Evolutionary conservation across 257 asterid genomes (phyloP).

Genomic region (Nicotiana tomentosiformis): DNA sequence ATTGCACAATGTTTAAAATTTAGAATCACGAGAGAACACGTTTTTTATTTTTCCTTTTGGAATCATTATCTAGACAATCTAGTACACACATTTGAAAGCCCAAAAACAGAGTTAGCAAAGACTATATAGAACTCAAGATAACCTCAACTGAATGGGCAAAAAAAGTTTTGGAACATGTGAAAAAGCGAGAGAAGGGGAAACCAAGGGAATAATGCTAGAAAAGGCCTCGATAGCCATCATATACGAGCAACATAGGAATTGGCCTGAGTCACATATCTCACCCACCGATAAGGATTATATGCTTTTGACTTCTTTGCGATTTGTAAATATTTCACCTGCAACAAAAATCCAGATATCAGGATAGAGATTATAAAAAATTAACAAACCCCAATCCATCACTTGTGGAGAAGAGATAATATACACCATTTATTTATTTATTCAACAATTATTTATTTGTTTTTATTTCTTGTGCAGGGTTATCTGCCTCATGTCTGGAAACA

Average conservation of each 20-base stretch:
- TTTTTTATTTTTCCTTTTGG: not conserved
- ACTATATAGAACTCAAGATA: not conserved
- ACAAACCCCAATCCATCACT: not conserved
- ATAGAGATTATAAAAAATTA: not conserved
- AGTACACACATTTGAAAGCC: constrained; percentile 3
- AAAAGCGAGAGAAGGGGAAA: not conserved
- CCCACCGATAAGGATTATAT: constrained; percentile 93
- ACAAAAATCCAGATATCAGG: constrained; percentile 10
- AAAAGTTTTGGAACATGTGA: not conserved
- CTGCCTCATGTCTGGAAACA: not conserved
- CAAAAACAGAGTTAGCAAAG: not conserved
- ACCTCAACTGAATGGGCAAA: not conserved
- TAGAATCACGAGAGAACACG: not conserved
- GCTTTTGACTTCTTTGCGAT: constrained; percentile 79
- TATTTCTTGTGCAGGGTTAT: not conserved
- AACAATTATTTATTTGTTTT: not conserved
- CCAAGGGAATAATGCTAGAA: not conserved
- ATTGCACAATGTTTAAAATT: not conserved
- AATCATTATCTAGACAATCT: not conserved
- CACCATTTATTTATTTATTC: not conserved
- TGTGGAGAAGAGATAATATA: not conserved
- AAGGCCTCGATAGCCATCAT: constrained; percentile 20
- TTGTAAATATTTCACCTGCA: constrained; percentile 93
- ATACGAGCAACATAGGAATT: constrained; percentile 98
- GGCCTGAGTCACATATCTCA: constrained; percentile 93